phyloP scores from a whole-genome alignment of 2,329 filamentous ascomycete species.

The Apiospora saccharicola region DNA sequence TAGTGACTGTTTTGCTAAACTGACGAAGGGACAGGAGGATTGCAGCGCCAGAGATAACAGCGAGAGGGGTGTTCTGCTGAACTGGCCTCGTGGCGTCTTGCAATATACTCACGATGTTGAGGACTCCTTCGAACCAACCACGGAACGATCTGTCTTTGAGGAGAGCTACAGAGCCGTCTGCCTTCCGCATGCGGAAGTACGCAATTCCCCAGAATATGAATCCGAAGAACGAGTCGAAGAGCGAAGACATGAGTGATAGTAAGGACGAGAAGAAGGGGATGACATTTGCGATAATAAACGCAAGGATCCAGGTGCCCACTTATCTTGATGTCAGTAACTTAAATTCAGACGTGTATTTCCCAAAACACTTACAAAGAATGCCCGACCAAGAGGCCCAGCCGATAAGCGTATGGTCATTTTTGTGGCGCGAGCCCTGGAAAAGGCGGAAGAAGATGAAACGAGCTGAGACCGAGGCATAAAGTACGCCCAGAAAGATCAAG shows the following conservation, averaged over 20 bases:
- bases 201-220: constrained; percentile 95
- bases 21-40: neutral
- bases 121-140: constrained; percentile 60
- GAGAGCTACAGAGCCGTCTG: constrained; percentile 63
- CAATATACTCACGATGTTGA: constrained; percentile 64
- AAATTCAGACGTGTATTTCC: too few relatives aligned
- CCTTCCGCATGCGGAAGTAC: constrained; percentile 77
- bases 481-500: constrained; percentile 87
- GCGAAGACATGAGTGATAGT: constrained; percentile 79
- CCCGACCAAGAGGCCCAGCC: constrained; percentile 82
- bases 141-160: constrained; percentile 61
- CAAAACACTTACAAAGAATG: constrained; percentile 65
- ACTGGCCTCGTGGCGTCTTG: neutral
- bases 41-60: neutral
- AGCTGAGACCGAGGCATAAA: constrained; percentile 89
- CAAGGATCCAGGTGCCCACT: constrained; percentile 80
- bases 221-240: constrained; percentile 92
- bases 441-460: constrained; percentile 92
- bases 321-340: constrained; percentile 26
- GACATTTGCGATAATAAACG: constrained; percentile 90
- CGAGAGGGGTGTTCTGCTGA: too few relatives aligned
- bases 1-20: neutral
- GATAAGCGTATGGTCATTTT: constrained; percentile 79
- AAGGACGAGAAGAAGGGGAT: constrained; percentile 91
- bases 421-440: constrained; percentile 81